A percentile compares a stretch with the other conserved stretches of the same genome.
phyloP scores from a whole-genome alignment of 257 asterid species.

The Mentha longifolia region DNA sequence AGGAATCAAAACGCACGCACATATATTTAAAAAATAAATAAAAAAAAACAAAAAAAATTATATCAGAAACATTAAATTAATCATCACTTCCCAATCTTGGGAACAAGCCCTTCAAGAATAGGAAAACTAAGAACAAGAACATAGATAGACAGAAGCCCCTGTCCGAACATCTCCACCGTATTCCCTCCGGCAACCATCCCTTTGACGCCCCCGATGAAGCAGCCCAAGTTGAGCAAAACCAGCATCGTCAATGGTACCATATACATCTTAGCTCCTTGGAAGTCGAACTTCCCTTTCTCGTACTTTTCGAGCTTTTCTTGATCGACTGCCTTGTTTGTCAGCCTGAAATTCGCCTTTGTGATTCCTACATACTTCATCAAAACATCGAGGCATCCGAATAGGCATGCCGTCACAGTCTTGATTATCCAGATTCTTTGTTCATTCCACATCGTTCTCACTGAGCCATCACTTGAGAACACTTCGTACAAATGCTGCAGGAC shows the following conservation, averaged over 20 bases:
- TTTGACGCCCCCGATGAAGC: constrained; percentile 59
- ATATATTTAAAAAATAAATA: too few relatives aligned
- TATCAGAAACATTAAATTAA: too few relatives aligned
- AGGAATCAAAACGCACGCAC: too few relatives aligned
- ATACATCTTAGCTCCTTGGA: constrained; percentile 69
- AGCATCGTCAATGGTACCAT: constrained; percentile 69
- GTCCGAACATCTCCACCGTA: constrained; percentile 68
- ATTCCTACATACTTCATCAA: constrained; percentile 45
- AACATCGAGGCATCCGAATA: constrained; percentile 59
- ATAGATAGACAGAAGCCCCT: constrained; percentile 54
- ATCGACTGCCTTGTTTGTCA: constrained; percentile 65
- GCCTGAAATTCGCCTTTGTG: constrained; percentile 57
- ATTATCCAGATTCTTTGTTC: constrained; percentile 65
- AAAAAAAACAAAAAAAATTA: not conserved
- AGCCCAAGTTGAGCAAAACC: constrained; percentile 60
- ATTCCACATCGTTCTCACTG: constrained; percentile 58
- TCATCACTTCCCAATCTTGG: constrained; percentile 49
- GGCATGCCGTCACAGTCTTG: constrained; percentile 57
- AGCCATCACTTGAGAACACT: constrained; percentile 55
- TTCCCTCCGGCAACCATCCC: constrained; percentile 47
- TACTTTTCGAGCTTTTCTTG: constrained; percentile 62
- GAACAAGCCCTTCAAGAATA: constrained; percentile 62
- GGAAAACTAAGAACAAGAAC: constrained; percentile 68
- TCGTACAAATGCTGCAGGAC: constrained; percentile 47
- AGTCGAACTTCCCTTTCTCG: constrained; percentile 62